phyloP scores from a whole-genome alignment of 2,329 filamentous ascomycete genomes.

The Hymenoscyphus occultus region DNA sequence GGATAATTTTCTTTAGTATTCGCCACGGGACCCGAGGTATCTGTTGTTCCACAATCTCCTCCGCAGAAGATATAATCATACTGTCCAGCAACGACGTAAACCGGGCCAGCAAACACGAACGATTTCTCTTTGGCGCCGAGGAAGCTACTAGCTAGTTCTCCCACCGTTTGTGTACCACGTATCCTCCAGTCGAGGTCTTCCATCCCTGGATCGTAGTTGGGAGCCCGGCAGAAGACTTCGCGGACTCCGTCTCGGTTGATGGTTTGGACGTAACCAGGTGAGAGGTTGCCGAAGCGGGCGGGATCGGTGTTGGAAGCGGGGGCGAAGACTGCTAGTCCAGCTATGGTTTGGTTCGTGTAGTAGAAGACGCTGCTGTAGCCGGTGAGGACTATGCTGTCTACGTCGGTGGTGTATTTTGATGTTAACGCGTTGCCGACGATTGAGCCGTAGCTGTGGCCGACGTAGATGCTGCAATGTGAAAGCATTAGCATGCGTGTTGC shows the following conservation, averaged over 20 bases:
- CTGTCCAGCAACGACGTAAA: conserved; percentile 23
- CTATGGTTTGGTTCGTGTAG: too few species aligned
- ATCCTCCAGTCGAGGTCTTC: background rate
- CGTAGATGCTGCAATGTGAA: conserved; percentile 18
- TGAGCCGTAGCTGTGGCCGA: conserved; percentile 32
- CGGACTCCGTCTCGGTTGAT: background rate
- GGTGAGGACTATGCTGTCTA: conserved; percentile 32
- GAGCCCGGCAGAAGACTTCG: background rate
- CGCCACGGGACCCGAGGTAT: background rate
- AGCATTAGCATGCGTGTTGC: too few species aligned
- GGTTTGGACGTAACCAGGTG: background rate
- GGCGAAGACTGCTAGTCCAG: background rate
- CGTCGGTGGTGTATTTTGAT: conserved; percentile 29
- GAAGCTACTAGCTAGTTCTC: background rate
- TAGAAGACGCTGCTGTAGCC: conserved; percentile 22
- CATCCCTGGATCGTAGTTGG: background rate
- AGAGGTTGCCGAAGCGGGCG: background rate
- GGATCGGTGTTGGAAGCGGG: background rate
- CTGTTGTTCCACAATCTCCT: background rate
- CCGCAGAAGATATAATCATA: conserved; percentile 22
- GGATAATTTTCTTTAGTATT: conserved; percentile 12
- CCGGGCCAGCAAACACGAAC: conserved; percentile 11
- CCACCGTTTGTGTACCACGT: background rate
- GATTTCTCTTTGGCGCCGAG: background rate
- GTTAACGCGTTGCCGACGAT: conserved; percentile 27